Conservation (phyloP, 2,329 filamentous ascomycete species). For the Penicillium nordicum region DNA sequence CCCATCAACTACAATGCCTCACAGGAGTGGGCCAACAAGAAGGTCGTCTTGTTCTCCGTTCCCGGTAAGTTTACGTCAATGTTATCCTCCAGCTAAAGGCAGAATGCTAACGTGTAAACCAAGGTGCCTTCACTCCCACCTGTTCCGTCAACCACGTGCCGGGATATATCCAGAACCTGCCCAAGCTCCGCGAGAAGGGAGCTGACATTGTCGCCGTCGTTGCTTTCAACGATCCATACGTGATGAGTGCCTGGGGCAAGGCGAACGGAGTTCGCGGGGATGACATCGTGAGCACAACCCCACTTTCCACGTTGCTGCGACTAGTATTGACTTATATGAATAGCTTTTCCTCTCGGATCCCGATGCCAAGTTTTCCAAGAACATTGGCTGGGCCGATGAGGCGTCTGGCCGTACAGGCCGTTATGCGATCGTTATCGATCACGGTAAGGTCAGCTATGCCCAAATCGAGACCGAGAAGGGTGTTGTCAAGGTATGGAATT, state of each 20-base stretch:
- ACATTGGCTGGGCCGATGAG: slow-evolving; percentile 66
- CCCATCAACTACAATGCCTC: slow-evolving; percentile 76
- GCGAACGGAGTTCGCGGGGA: slow-evolving; percentile 73
- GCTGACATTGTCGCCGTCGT: slow-evolving; percentile 77
- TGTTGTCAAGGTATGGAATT: slow-evolving; percentile 29
- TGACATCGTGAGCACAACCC: slow-evolving; percentile 49
- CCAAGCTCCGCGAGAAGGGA: slow-evolving; percentile 69
- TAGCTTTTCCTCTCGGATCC: slow-evolving; percentile 72
- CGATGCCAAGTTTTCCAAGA: slow-evolving; percentile 67
- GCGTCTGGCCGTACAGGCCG: slow-evolving; percentile 63
- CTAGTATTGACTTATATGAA: background rate
- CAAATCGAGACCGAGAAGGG: slow-evolving; percentile 60
- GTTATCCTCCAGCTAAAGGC: background rate
- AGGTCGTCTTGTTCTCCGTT: slow-evolving; percentile 68
- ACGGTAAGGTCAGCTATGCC: slow-evolving; percentile 77
- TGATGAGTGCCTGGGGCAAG: slow-evolving; percentile 87
- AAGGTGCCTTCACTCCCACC: slow-evolving; percentile 77
- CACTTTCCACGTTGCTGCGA: background rate
- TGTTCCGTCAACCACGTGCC: slow-evolving; percentile 77
- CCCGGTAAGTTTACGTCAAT: slow-evolving; percentile 48
- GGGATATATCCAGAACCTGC: slow-evolving; percentile 68
- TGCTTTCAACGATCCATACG: slow-evolving; percentile 76
- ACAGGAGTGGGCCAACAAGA: slow-evolving; percentile 70
- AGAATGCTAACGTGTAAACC: background rate
- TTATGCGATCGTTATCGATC: slow-evolving; percentile 75